Evolutionary conservation across 2,329 filamentous ascomycete genomes (phyloP).

Genomic region (Fusarium guadeloupense): DNA sequence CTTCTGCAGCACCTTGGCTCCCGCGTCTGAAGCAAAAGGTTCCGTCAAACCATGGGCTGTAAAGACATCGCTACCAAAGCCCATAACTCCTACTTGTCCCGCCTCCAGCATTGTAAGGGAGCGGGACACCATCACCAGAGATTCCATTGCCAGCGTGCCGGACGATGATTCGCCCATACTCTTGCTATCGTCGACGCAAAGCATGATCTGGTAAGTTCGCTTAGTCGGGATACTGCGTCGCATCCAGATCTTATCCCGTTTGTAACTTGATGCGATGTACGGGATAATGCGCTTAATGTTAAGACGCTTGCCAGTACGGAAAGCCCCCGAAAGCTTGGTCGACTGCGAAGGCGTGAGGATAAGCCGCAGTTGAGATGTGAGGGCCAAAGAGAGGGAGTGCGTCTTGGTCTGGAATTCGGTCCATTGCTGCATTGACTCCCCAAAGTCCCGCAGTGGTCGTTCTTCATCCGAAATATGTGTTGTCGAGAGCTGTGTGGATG

Average conservation of each 20-base stretch:
- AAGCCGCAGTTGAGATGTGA: constrained; percentile 94
- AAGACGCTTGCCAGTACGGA: constrained; percentile 95
- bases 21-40: constrained; percentile 79
- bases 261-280: constrained; percentile 97
- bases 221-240: constrained; percentile 90
- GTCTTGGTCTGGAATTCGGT: constrained; percentile 84
- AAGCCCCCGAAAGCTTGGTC: constrained; percentile 95
- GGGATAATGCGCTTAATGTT: constrained; percentile 99
- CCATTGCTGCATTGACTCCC: constrained; percentile 79
- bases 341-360: constrained; percentile 95
- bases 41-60: constrained; percentile 86
- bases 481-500: constrained; percentile 72
- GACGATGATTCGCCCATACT: constrained; percentile 87
- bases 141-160: constrained; percentile 87
- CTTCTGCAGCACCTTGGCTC: constrained; percentile 82
- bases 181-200: constrained; percentile 95
- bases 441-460: constrained; percentile 57
- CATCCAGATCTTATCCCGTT: constrained; percentile 99
- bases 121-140: constrained; percentile 88
- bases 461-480: constrained; percentile 71
- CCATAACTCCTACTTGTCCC: constrained; percentile 89
- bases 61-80: constrained; percentile 85
- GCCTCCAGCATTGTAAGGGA: constrained; percentile 92
- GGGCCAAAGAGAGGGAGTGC: constrained; percentile 83
- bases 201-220: constrained; percentile 94